Percentiles rank a stretch among this genome's conserved stretches.
phyloP scores from a whole-genome alignment of 441 rosid genomes.

The Breynia disticha region DNA sequence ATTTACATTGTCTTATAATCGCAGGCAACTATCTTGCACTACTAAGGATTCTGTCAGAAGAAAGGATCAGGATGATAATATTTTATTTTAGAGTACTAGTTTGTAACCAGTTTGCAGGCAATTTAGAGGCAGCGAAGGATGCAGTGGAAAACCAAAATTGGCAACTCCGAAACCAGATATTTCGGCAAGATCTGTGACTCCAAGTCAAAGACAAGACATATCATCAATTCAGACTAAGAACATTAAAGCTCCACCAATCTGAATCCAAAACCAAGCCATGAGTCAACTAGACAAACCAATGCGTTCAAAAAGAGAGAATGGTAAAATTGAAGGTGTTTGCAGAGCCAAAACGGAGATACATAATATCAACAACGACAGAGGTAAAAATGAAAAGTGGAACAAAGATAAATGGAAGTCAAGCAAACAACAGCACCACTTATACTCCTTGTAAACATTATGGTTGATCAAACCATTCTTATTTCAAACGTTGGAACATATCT shows the following conservation, averaged over 20 bases:
- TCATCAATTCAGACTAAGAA: slow-evolving; percentile 12
- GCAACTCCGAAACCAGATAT: slow-evolving; percentile 18
- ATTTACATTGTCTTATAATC: too few species aligned
- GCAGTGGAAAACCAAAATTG: slow-evolving; percentile 12
- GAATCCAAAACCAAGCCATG: slow-evolving; percentile 15
- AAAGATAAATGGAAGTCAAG: too few species aligned
- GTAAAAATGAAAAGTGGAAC: too few species aligned
- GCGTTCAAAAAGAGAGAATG: slow-evolving; percentile 7
- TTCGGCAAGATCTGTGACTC: slow-evolving; percentile 12
- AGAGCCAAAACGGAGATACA: too few species aligned
- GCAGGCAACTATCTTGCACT: slow-evolving; percentile 16
- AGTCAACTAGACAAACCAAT: slow-evolving; percentile 2
- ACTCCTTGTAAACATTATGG: too few species aligned
- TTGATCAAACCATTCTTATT: too few species aligned
- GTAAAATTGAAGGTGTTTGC: slow-evolving; percentile 10
- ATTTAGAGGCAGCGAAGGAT: slow-evolving; percentile 13
- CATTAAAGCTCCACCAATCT: slow-evolving; percentile 7
- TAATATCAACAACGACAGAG: too few species aligned
- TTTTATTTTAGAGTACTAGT: too few species aligned
- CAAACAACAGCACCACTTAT: too few species aligned
- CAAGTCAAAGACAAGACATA: slow-evolving; percentile 14
- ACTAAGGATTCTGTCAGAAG: slow-evolving; percentile 28
- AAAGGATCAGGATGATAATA: slow-evolving; percentile 26
- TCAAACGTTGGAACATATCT: too few species aligned
- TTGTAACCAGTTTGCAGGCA: slow-evolving; percentile 34